These are phyloP conservation scores for Cladophialophora chaetospira DNA, from an alignment of 2,329 filamentous ascomycete species.

Conservation along the genomic window DNA sequence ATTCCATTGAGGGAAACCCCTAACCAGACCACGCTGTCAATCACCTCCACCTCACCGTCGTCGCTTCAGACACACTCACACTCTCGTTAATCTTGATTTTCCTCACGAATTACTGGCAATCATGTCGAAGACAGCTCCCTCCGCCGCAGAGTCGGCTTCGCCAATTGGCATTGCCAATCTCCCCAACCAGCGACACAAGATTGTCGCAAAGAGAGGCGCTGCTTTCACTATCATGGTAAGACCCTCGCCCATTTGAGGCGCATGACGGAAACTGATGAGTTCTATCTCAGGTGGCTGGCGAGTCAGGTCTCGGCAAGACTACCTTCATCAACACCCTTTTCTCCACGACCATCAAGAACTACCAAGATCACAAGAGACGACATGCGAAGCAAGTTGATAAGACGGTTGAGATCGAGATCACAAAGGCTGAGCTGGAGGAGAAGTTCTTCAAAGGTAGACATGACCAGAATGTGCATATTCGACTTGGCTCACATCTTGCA, in stretches of 20 bases:
- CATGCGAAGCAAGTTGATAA: slow-evolving; percentile 99
- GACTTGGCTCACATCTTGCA: slow-evolving; percentile 42
- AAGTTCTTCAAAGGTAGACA: slow-evolving; percentile 98
- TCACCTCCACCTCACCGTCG: slow-evolving; percentile 1
- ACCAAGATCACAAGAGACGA: slow-evolving; percentile 98
- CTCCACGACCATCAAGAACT: slow-evolving; percentile 99
- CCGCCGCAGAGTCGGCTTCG: slow-evolving; percentile 59
- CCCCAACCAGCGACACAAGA: slow-evolving; percentile 73
- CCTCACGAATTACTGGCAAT: not conserved
- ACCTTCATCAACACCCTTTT: slow-evolving; percentile 99
- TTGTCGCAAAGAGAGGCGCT: slow-evolving; percentile 81
- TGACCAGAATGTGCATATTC: not conserved
- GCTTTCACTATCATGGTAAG: slow-evolving; percentile 98
- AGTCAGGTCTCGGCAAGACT: slow-evolving; percentile 97
- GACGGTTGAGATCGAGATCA: slow-evolving; percentile 99
- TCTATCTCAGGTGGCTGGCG: slow-evolving; percentile 80
- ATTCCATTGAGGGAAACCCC: slow-evolving; percentile 11
- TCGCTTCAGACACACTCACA: slow-evolving; percentile 3
- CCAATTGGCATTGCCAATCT: slow-evolving; percentile 75
- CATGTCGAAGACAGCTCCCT: slow-evolving; percentile 52
- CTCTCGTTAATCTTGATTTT: slow-evolving; percentile 16
- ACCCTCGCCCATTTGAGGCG: slow-evolving; percentile 10
- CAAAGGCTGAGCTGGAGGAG: slow-evolving; percentile 98
- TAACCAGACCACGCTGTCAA: slow-evolving; percentile 7
- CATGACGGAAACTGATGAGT: slow-evolving; percentile 13